Percentiles rank a stretch among this genome's conserved stretches.
Evolutionary conservation across 495 filamentous ascomycete species (phyloP).

Genomic region (Hypoxylon subgilvum): DNA sequence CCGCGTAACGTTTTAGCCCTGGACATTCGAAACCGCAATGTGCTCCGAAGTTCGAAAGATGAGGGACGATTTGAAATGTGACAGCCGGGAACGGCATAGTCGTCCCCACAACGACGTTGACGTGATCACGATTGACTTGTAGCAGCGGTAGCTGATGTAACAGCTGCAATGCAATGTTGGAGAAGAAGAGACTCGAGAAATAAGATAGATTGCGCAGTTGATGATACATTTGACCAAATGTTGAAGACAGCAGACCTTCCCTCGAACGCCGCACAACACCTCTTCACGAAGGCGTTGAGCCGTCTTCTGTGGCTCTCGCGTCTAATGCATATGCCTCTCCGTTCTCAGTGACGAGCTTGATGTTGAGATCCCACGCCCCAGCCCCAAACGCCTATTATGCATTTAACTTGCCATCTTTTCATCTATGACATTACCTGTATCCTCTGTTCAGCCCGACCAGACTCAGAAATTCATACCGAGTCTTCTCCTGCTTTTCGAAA

Average conservation of each 20-base stretch:
- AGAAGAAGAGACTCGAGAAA: too few relatives aligned
- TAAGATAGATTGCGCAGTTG: conserved; percentile 23
- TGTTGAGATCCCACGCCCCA: conserved; percentile 42
- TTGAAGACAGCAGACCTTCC: conserved; percentile 19
- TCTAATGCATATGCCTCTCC: conserved; percentile 9
- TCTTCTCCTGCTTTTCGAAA: conserved; percentile 91
- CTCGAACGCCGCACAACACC: conserved; percentile 16
- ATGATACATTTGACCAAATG: conserved; percentile 22
- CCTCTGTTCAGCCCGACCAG: conserved; percentile 70
- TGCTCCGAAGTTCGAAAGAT: too few relatives aligned
- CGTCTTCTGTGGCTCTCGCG: conserved; percentile 14
- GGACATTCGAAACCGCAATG: too few relatives aligned
- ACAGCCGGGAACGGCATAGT: too few relatives aligned
- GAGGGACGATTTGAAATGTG: too few relatives aligned
- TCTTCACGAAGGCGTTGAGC: conserved; percentile 27
- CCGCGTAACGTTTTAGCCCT: too few relatives aligned
- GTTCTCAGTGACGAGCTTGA: conserved; percentile 34
- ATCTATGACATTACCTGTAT: conserved; percentile 30
- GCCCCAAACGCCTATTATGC: conserved; percentile 27
- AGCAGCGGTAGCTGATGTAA: too few relatives aligned
- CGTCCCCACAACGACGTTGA: too few relatives aligned
- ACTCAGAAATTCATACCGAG: conserved; percentile 89
- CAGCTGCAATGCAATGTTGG: too few relatives aligned
- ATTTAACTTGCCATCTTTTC: neutral
- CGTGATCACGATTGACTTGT: neutral